A percentile compares a stretch with the other conserved stretches of the same genome.
These are phyloP conservation scores for Cyclostephanos tholiformis DNA, from an alignment of 108 stramenopile genomes.

Conservation along the genomic window DNA sequence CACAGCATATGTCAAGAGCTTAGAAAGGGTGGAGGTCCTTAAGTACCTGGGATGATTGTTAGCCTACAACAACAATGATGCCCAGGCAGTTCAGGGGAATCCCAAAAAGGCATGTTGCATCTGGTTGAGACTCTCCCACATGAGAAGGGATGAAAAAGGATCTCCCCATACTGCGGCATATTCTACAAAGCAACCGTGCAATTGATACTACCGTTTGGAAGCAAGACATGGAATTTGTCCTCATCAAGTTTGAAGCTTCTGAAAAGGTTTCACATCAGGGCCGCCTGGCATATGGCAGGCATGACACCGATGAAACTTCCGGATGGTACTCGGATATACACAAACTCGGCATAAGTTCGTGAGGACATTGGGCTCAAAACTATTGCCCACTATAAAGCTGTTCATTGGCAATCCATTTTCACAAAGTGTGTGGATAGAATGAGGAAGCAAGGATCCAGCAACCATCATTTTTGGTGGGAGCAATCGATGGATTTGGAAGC, in stretches of 20 bases:
- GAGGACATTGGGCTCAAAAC: constrained; percentile 1
- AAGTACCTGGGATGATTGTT: constrained; percentile 32
- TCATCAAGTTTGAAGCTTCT: background rate
- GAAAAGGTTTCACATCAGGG: constrained; percentile 18
- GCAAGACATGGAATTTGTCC: constrained; percentile 28
- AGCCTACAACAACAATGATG: constrained; percentile 18
- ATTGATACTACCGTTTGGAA: constrained; percentile 25
- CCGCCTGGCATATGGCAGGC: constrained; percentile 14
- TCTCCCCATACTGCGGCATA: constrained; percentile 9
- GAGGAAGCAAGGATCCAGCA: too few species aligned
- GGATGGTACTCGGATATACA: constrained; percentile 15
- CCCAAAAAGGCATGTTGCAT: constrained; percentile 7
- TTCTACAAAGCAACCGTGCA: constrained; percentile 33
- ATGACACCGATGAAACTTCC: background rate
- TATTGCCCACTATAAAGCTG: too few species aligned
- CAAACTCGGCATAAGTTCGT: background rate
- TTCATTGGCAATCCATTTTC: too few species aligned
- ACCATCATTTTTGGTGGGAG: too few species aligned
- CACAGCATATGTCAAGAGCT: background rate
- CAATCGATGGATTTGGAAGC: too few species aligned
- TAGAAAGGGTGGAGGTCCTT: constrained; percentile 30
- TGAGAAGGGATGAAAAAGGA: constrained; percentile 16
- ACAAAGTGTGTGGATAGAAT: too few species aligned
- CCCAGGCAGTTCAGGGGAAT: too few species aligned
- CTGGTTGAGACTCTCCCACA: constrained; percentile 13